Evolutionary conservation across 352 stramenopile species (phyloP), one percentile per base, ranked within the genome.

Genomic region (Globisporangium apiculatum): DNA sequence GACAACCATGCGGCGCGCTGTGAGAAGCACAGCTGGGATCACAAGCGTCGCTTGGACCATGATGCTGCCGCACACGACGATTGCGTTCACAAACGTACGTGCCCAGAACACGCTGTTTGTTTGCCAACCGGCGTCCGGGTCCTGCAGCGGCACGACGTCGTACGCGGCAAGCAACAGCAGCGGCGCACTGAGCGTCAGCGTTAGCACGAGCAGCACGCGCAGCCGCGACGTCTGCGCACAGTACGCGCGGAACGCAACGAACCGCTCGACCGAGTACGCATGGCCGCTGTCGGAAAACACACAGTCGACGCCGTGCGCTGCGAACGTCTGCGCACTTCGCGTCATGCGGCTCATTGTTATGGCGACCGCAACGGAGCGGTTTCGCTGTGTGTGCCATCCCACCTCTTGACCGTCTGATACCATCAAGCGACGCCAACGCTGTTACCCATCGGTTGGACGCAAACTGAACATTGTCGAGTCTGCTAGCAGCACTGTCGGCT

Each of bases 131-230:
- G 31, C 35, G 5, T 17, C 12, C 2, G 53, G 53, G 36, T 51
- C 15, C 43, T 58, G 42, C 14, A 58, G 53, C 35, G 53, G 45
- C 14, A 52, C 31, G 11, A 58, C 7, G 15, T 58, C 43, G 31
- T 45, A 31, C 14, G 37, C n/a, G 4, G 31, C 35, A 14, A 58
- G 31, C 53, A 52, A 14, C 7, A 52, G 10, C 43, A 55, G 15
- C 2, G 36, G 24, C 8, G 45, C 7, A 4, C 50, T 31, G 0
- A 46, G 31, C 12, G 18, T 55, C 10, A 52, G 14, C 9, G 24
- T 35, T 12, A 52, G 42, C 45, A 47, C 14, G 31, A 49, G 31
- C 31, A 41, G 12, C 15, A 55, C 36, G 31, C 50, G 36, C 15
- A 17, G 24, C 18, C 4, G 14, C 50, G 50, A 54, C 15, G 35